phyloP scores from a whole-genome alignment of 179 eudicot species.

The Sideroxylon spinosum region DNA sequence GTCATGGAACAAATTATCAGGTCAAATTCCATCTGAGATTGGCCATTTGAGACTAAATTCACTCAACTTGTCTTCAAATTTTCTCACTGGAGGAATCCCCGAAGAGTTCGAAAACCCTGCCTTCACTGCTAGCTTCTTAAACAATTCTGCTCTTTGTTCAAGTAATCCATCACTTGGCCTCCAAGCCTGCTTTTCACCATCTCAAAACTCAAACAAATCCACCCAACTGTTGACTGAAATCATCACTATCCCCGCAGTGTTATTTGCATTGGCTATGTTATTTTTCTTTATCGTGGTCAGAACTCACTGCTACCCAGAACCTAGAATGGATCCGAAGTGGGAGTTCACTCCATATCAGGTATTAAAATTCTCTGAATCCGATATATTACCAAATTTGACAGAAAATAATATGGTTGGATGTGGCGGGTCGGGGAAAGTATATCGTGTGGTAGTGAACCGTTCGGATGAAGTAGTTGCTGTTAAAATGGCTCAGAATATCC shows the following conservation, averaged over 20 bases:
- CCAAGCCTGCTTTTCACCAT: constrained; percentile 20
- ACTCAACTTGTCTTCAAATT: constrained; percentile 27
- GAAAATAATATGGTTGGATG: constrained; percentile 55
- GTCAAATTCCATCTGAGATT: not conserved
- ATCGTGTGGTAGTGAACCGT: constrained; percentile 32
- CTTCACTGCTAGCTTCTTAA: constrained; percentile 33
- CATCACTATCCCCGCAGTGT: constrained; percentile 30
- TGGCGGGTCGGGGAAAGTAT: constrained; percentile 67
- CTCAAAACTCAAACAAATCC: not conserved
- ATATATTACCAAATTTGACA: constrained; percentile 35
- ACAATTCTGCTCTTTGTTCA: constrained; percentile 51
- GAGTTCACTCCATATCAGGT: constrained; percentile 52
- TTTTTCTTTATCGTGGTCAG: not conserved
- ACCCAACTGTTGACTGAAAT: constrained; percentile 20
- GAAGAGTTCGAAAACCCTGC: constrained; percentile 32
- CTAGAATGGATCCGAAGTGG: constrained; percentile 31
- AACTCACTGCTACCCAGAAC: not conserved
- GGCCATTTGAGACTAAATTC: not conserved
- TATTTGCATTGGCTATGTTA: not conserved
- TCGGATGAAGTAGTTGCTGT: constrained; percentile 49
- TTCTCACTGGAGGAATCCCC: constrained; percentile 56
- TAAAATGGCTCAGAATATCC: constrained; percentile 48
- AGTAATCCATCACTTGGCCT: constrained; percentile 26
- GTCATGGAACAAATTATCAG: not conserved
- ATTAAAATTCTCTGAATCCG: constrained; percentile 46